Evolutionary conservation across 1,284 basidiomycete species (phyloP).

Genomic region (Jaminaea rosea): DNA sequence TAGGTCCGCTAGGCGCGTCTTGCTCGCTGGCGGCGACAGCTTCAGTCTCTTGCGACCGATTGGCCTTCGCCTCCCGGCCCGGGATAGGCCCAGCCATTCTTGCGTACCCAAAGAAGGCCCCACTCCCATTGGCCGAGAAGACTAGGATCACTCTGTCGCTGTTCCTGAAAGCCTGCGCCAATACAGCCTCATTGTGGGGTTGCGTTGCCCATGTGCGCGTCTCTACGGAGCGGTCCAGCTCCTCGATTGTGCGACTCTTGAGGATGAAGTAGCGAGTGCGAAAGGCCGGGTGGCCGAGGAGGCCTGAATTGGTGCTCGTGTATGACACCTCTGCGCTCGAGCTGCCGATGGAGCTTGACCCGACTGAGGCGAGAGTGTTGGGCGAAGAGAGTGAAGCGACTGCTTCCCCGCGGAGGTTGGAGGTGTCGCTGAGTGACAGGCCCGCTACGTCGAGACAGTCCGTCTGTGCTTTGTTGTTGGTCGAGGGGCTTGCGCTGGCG

Average conservation of each 20-base stretch:
- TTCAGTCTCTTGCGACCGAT: neutral
- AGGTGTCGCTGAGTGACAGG: no score
- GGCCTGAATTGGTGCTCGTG: slow-evolving; percentile 52
- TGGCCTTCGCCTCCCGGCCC: slow-evolving; percentile 7
- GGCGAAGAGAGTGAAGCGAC: slow-evolving; percentile 10
- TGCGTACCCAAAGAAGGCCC: slow-evolving; percentile 49
- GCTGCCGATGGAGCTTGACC: slow-evolving; percentile 21
- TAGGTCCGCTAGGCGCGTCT: no score
- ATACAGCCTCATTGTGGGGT: slow-evolving; percentile 68
- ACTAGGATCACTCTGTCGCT: slow-evolving; percentile 76
- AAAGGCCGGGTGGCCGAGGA: slow-evolving; percentile 65
- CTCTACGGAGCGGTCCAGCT: slow-evolving; percentile 75
- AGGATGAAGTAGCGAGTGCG: slow-evolving; percentile 83
- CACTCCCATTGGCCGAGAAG: slow-evolving; percentile 83
- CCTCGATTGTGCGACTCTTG: slow-evolving; percentile 65
- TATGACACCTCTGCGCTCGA: neutral
- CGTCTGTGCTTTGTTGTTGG: slow-evolving; percentile 14
- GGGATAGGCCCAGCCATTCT: slow-evolving; percentile 39
- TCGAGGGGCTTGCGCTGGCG: neutral
- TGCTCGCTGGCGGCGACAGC: neutral
- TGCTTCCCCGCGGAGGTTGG: no score
- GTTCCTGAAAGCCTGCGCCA: slow-evolving; percentile 79
- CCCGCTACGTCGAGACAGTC: slow-evolving; percentile 20
- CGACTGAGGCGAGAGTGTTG: slow-evolving; percentile 8
- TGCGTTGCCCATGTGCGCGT: slow-evolving; percentile 84